phyloP scores from a whole-genome alignment of 345 rosid genomes.

The Citrus australasica region DNA sequence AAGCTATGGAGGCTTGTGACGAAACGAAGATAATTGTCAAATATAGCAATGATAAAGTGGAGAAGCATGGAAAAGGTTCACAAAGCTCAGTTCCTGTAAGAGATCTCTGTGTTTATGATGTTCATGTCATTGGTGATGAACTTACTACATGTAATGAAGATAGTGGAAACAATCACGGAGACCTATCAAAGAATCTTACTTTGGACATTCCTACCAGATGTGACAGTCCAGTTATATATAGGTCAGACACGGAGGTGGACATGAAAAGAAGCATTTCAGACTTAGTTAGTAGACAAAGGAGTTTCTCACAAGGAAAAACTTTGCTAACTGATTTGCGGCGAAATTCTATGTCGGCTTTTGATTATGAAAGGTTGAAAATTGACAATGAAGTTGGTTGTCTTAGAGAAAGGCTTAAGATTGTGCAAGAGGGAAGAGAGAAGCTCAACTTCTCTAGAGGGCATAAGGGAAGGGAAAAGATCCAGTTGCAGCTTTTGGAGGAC shows the following conservation, averaged over 20 bases:
- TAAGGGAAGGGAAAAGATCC: slow-evolving; percentile 34
- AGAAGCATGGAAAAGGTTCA: slow-evolving; percentile 17
- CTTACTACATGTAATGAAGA: slow-evolving; percentile 1
- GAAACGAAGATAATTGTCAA: slow-evolving; percentile 11
- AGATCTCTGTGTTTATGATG: slow-evolving; percentile 39
- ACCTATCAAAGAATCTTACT: slow-evolving; percentile 14
- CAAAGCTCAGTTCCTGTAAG: neutral
- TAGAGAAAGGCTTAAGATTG: slow-evolving; percentile 54
- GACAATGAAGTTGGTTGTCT: slow-evolving; percentile 67
- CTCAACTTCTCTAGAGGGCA: slow-evolving; percentile 34
- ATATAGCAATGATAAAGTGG: slow-evolving; percentile 16
- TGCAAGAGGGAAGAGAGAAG: slow-evolving; percentile 62
- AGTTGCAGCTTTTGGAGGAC: slow-evolving; percentile 39
- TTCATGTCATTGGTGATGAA: slow-evolving; percentile 36
- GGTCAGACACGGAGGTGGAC: slow-evolving; percentile 21
- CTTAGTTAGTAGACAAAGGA: slow-evolving; percentile 21
- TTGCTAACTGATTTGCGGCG: slow-evolving; percentile 41
- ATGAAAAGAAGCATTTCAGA: slow-evolving; percentile 46
- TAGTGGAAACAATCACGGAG: slow-evolving; percentile 18
- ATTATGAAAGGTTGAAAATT: slow-evolving; percentile 59
- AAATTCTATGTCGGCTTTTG: slow-evolving; percentile 74
- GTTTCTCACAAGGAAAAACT: slow-evolving; percentile 24
- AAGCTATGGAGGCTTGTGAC: slow-evolving; percentile 9
- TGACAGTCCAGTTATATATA: slow-evolving; percentile 15
- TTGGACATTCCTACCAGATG: slow-evolving; percentile 20